Conservation (phyloP, 495 filamentous ascomycete species). For the Amniculicola lignicola region DNA sequence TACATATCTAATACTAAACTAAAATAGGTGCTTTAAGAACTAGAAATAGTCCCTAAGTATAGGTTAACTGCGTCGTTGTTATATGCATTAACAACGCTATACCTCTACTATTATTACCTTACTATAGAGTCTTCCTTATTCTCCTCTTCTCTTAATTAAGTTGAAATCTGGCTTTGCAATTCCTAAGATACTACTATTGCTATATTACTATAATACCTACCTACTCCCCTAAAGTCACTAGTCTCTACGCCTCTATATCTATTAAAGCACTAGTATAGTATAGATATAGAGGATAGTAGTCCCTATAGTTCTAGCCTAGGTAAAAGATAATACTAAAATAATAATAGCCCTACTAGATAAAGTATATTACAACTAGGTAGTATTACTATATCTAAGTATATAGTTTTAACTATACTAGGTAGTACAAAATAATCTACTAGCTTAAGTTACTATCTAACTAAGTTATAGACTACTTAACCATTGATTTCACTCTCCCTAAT, state of each 20-base stretch:
- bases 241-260: slow-evolving; percentile 5
- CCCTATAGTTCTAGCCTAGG: slow-evolving; percentile 22
- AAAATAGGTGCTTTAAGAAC: too few relatives aligned
- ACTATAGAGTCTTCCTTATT: too few relatives aligned
- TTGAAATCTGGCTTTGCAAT: neutral
- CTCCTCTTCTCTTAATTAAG: neutral
- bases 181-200: slow-evolving; percentile 2
- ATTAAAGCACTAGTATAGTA: too few relatives aligned
- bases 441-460: slow-evolving; percentile 6
- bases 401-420: slow-evolving; percentile 5
- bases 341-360: neutral
- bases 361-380: slow-evolving; percentile 5
- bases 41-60: too few relatives aligned
- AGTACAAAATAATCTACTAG: slow-evolving; percentile 5
- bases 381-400: slow-evolving; percentile 7
- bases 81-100: too few relatives aligned
- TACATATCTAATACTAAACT: too few relatives aligned
- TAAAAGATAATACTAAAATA: slow-evolving; percentile 8
- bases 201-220: neutral
- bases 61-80: too few relatives aligned
- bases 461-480: slow-evolving; percentile 11
- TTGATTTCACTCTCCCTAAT: slow-evolving; percentile 12
- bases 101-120: too few relatives aligned
- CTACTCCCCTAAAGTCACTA: too few relatives aligned
- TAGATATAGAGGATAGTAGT: too few relatives aligned